A percentile compares a stretch with the other conserved stretches of the same genome.
These are phyloP conservation scores for Lablab purpureus DNA, from an alignment of 306 rosid genomes.

Conservation along the genomic window DNA sequence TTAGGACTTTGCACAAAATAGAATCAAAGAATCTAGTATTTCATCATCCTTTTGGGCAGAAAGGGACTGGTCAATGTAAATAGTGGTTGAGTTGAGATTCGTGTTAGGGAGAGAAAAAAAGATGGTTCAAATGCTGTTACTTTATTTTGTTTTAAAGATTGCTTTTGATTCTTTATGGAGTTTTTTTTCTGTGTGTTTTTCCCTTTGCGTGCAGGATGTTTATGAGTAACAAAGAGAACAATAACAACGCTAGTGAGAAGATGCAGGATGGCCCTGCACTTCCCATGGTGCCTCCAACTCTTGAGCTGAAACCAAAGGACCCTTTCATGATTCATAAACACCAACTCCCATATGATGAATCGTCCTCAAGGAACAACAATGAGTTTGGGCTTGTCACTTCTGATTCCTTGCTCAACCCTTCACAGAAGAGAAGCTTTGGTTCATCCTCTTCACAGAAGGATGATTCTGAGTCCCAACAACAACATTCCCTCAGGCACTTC, in stretches of 20 bases:
- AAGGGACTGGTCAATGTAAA: background rate
- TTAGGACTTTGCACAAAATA: background rate
- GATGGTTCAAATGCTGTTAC: background rate
- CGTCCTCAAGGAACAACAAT: constrained; percentile 57
- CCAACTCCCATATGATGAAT: constrained; percentile 58
- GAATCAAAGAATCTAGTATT: constrained; percentile 33
- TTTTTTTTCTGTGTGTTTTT: background rate
- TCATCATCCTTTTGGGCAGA: constrained; percentile 11
- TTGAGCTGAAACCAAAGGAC: constrained; percentile 60
- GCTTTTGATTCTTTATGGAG: background rate
- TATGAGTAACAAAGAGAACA: constrained; percentile 59
- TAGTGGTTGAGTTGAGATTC: constrained; percentile 31
- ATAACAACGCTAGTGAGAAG: constrained; percentile 50
- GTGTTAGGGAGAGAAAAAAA: background rate
- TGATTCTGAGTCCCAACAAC: constrained; percentile 59
- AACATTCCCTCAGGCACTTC: constrained; percentile 75
- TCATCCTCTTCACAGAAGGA: constrained; percentile 58
- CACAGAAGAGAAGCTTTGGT: constrained; percentile 61
- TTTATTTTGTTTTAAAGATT: background rate
- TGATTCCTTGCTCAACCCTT: constrained; percentile 76
- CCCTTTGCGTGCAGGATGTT: constrained; percentile 63
- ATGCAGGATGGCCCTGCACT: constrained; percentile 58
- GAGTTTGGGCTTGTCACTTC: constrained; percentile 76
- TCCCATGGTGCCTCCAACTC: constrained; percentile 66
- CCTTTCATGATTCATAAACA: constrained; percentile 59